Conservation (phyloP, 495 filamentous ascomycete genomes). For the Oidiodendron maius region DNA sequence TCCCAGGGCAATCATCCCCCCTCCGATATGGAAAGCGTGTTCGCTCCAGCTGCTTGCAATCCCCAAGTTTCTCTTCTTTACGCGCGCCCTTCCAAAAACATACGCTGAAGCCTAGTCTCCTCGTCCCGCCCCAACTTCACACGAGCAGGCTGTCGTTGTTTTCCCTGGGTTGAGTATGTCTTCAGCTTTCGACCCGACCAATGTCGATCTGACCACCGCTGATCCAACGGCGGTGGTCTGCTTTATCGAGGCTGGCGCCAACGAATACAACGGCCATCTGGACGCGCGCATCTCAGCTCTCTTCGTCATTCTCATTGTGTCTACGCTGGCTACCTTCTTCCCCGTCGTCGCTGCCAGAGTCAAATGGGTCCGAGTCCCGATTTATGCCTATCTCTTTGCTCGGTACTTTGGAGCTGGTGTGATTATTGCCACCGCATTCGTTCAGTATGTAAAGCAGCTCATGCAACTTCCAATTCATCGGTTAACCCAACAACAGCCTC, state of each 20-base stretch:
- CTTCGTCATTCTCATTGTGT: slow-evolving; percentile 68
- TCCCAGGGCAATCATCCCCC: no score
- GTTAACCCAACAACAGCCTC: slow-evolving; percentile 31
- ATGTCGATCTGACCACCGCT: slow-evolving; percentile 16
- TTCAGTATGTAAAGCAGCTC: slow-evolving; percentile 43
- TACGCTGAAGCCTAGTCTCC: no score
- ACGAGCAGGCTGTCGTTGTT: no score
- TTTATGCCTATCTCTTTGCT: slow-evolving; percentile 54
- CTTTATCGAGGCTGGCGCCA: slow-evolving; percentile 27
- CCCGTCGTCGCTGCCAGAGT: slow-evolving; percentile 56
- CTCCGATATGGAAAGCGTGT: no score
- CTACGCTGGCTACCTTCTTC: slow-evolving; percentile 52
- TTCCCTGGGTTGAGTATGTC: no score
- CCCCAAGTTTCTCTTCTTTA: no score
- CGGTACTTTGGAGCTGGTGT: slow-evolving; percentile 70
- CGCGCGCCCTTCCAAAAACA: no score
- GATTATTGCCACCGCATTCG: slow-evolving; percentile 69
- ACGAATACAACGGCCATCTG: slow-evolving; percentile 57
- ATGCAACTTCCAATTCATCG: slow-evolving; percentile 2
- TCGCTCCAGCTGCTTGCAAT: no score
- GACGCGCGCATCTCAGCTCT: slow-evolving; percentile 66
- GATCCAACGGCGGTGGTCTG: slow-evolving; percentile 14
- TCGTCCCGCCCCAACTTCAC: no score
- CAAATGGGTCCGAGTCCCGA: slow-evolving; percentile 42
- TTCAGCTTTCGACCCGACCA: slow-evolving; percentile 3